Percentiles rank a stretch among this genome's conserved stretches.
phyloP scores from a whole-genome alignment of 2,329 filamentous ascomycete species.

The Colletotrichum liaoningense region DNA sequence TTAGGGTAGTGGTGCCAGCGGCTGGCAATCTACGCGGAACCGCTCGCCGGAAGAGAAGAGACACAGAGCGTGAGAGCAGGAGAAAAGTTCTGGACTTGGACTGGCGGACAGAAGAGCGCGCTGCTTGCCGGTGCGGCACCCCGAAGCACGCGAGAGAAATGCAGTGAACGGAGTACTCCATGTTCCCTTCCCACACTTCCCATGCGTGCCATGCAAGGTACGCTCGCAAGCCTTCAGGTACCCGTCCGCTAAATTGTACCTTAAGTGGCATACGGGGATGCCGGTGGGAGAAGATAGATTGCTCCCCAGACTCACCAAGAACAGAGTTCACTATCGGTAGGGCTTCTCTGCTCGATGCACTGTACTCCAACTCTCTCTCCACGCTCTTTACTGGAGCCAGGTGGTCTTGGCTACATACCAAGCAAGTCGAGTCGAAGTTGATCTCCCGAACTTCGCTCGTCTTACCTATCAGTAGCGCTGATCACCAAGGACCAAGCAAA shows the following conservation, averaged over 20 bases:
- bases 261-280: slow-evolving; percentile 19
- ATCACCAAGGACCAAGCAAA: slow-evolving; percentile 6
- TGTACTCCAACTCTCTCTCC: background rate
- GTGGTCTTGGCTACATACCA: background rate
- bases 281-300: slow-evolving; percentile 11
- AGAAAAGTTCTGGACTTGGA: background rate
- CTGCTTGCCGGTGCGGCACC: background rate
- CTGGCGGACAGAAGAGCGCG: background rate
- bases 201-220: background rate
- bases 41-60: background rate
- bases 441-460: slow-evolving; percentile 5
- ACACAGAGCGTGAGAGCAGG: background rate
- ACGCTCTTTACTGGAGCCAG: background rate
- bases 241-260: slow-evolving; percentile 12
- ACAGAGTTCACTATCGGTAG: slow-evolving; percentile 19
- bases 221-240: slow-evolving; percentile 18
- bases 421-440: background rate
- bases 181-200: background rate
- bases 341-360: slow-evolving; percentile 1
- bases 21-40: background rate
- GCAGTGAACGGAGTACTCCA: background rate
- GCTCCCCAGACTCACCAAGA: slow-evolving; percentile 4
- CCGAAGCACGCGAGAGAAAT: background rate
- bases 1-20: slow-evolving; percentile 8
- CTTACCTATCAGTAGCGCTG: slow-evolving; percentile 4